phyloP scores from a whole-genome alignment of 2,329 filamentous ascomycete genomes.

The Phyllosticta citriasiana region DNA sequence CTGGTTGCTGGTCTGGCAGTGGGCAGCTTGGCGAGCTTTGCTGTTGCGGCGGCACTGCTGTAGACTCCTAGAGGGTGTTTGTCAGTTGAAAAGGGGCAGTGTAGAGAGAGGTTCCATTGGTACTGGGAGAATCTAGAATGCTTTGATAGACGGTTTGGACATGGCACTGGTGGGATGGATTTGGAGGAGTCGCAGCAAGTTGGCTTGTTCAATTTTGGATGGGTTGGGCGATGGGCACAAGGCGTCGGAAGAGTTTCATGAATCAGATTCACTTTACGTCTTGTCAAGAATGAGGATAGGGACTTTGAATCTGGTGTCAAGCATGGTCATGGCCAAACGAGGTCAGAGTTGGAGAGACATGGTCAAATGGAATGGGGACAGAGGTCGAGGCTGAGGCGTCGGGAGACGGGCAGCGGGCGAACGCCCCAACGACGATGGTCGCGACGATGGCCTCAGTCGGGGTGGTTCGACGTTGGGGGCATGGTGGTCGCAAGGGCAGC shows the following conservation, averaged over 20 bases:
- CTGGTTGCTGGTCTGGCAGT: slow-evolving; percentile 73
- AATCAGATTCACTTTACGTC: too few relatives aligned
- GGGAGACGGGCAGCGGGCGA: background rate
- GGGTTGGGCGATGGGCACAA: too few relatives aligned
- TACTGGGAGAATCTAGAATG: too few relatives aligned
- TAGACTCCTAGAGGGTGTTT: background rate
- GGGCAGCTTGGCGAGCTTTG: slow-evolving; percentile 87
- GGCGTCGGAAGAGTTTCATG: too few relatives aligned
- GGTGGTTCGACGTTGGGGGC: background rate
- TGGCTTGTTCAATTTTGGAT: too few relatives aligned
- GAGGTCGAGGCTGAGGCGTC: background rate
- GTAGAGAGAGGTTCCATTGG: background rate
- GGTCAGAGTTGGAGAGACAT: background rate
- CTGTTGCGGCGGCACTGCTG: slow-evolving; percentile 37
- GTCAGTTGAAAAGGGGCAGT: background rate
- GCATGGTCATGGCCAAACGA: too few relatives aligned
- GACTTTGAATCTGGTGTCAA: too few relatives aligned
- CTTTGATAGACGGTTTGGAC: too few relatives aligned
- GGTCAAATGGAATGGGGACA: too few relatives aligned
- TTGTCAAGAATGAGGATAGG: too few relatives aligned
- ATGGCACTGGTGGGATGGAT: too few relatives aligned
- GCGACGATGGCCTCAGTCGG: background rate
- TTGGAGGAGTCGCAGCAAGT: too few relatives aligned
- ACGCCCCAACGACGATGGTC: background rate
- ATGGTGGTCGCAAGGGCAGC: background rate